These are phyloP conservation scores for Gloeopeniophorella convolvens DNA, from an alignment of 768 basidiomycete genomes.

Conservation along the genomic window DNA sequence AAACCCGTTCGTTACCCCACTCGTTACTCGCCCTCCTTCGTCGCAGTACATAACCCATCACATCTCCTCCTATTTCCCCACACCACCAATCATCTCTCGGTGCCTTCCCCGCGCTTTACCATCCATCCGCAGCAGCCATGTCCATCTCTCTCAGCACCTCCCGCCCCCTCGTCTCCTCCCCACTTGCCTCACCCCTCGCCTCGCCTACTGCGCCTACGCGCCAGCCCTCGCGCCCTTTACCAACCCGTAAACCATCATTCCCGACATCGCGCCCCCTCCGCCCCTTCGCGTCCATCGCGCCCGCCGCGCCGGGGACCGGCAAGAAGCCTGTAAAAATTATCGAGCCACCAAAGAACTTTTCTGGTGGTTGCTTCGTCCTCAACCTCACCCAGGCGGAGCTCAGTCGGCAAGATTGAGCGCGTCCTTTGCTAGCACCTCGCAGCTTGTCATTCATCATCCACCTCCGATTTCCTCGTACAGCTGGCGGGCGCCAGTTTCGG, in stretches of 20 bases:
- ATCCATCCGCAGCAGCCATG: slow-evolving; percentile 27
- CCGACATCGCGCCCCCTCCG: slow-evolving; percentile 69
- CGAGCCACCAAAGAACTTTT: slow-evolving; percentile 67
- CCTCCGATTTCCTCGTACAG: not conserved
- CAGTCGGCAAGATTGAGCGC: slow-evolving; percentile 51
- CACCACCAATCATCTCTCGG: slow-evolving; percentile 26
- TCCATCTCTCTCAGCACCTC: slow-evolving; percentile 47
- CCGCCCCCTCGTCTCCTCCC: slow-evolving; percentile 20
- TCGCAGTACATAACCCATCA: not conserved
- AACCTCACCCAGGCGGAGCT: slow-evolving; percentile 82
- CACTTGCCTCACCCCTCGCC: slow-evolving; percentile 19
- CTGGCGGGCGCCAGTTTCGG: not conserved
- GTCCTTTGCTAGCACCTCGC: too few species aligned
- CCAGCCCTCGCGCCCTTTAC: slow-evolving; percentile 29
- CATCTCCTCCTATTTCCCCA: not conserved
- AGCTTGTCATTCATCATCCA: too few species aligned
- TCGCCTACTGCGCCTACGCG: slow-evolving; percentile 2
- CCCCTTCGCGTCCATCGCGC: slow-evolving; percentile 64
- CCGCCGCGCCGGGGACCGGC: slow-evolving; percentile 21
- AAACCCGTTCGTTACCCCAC: slow-evolving; percentile 7
- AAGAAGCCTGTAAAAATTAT: slow-evolving; percentile 67
- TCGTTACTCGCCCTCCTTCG: not conserved
- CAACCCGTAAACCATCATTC: slow-evolving; percentile 37
- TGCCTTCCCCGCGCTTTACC: slow-evolving; percentile 35
- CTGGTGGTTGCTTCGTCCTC: slow-evolving; percentile 58